Evolutionary conservation across 2,329 filamentous ascomycete species (phyloP), one percentile per base, ranked within the genome.

Genomic region (Cordyceps fumosorosea): DNA sequence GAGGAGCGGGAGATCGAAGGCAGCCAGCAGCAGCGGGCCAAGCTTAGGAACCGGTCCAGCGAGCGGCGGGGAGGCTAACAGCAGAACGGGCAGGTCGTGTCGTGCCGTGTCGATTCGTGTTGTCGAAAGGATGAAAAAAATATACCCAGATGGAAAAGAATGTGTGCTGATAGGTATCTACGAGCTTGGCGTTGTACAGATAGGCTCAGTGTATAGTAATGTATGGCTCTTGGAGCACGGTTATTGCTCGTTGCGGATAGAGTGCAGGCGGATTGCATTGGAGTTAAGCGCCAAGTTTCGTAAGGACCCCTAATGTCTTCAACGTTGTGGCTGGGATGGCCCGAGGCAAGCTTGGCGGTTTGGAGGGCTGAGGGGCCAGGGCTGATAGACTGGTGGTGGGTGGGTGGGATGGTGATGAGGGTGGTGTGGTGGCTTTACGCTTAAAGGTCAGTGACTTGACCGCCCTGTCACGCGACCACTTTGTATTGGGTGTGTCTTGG

Each of bases 11-110:
- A 63, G 67, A 66, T 20, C 64, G 65, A 10, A 59, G 63, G 50
- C 67, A 68, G 59, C 66, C 64, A 56, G 54, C 67, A 8, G 66
- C 68, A 24, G 65, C 66, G 53, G 22, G 32, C 52, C 6, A 62
- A 62, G 52, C 51, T 56, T 24, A 18, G 52, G 22, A 32, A 44
- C 3, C 32, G 44, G 44, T 51, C 32, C 5, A 32, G 52, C 5
- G 52, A 50, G 44, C 22, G 40, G 18, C 22, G 22, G 45, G 11
- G 22, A 7, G 16, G 2, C 6, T 44, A n/a, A 44, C 8, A 45
- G 34, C 29, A 7, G 12, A 18, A 16, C 5, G n/a, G 44, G 18
- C 18, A 10, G 7, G 32, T 22, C n/a, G 32, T 22, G 5, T 53
- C 34, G 32, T 32, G 47, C 44, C 16, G 57, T 24, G 37, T 42